phyloP scores from a whole-genome alignment of 2,329 filamentous ascomycete species.

The Neodidymelliopsis sp. region DNA sequence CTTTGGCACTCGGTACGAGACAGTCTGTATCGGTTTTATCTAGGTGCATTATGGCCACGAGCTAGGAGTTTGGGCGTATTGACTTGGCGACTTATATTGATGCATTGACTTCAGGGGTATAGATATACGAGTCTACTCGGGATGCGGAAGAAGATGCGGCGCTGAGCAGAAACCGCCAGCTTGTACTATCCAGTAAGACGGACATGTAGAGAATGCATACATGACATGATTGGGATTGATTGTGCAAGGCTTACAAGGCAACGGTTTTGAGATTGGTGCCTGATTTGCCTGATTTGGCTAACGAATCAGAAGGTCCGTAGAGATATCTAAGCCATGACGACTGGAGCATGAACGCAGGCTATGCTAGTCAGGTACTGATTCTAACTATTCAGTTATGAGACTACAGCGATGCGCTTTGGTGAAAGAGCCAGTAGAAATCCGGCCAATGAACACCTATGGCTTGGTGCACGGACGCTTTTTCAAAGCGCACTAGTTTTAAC shows the following conservation, averaged over 20 bases:
- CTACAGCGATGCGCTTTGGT: not conserved
- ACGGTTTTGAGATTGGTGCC: not conserved
- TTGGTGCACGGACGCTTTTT: conserved; percentile 10
- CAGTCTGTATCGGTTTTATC: not conserved
- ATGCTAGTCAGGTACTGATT: too few relatives aligned
- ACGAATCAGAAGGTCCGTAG: not conserved
- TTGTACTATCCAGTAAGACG: conserved; percentile 14
- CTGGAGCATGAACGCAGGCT: too few relatives aligned
- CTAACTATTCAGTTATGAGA: not conserved
- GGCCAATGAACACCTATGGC: conserved; percentile 9
- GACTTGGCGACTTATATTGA: not conserved
- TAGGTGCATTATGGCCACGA: conserved; percentile 6
- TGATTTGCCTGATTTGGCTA: conserved; percentile 1
- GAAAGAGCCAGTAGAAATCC: not conserved
- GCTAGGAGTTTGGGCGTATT: conserved; percentile 18
- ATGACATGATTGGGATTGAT: not conserved
- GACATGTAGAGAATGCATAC: conserved; percentile 12
- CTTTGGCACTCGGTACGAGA: not conserved
- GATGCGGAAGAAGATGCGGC: not conserved
- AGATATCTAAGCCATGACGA: too few relatives aligned
- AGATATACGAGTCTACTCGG: conserved; percentile 12
- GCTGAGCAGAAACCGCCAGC: conserved; percentile 14
- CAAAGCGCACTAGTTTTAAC: conserved; percentile 5
- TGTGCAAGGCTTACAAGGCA: conserved; percentile 1
- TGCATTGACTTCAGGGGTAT: not conserved